Base-by-base conservation (phyloP, 257 asterid genomes). In the Solanum virginianum region DNA sequence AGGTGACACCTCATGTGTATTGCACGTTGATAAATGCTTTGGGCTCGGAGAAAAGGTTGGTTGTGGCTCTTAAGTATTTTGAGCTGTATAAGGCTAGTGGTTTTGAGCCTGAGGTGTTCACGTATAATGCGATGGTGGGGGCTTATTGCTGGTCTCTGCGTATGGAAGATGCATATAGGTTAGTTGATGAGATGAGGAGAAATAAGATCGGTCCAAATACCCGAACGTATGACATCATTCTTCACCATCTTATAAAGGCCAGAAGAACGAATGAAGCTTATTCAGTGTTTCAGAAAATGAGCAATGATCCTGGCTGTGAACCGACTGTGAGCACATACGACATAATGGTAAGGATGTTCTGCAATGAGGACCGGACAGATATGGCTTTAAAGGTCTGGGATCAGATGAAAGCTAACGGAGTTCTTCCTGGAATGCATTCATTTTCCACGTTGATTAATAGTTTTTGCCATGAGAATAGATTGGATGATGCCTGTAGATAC, bases 11-110 rank as follows among this genome's bases (percentile, higher is more conserved):
- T 88, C 99, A 94, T 84, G 89, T 94, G 13, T 96, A 93, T 72
- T 96, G 98, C 51, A 91, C 95, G 59, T 90, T 96, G 93, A 96
- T 96, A 92, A 93, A 89, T 68, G 92, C 93, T 80, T 89, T 96
- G 85, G 99, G 99, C 3, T 89, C 95, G 20, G 97, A 85, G 85
- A 96, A 86, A 86, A 90, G 92, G 86, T 80, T 96, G 81, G 54
- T 47, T 5, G 95, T 93, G 80, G 95, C 98, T 24, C 66, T 94
- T 13, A 59, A 90, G 89, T 96, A 94, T 79, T 94, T 91, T 74
- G 88, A 92, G 87, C 53, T 93, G 63, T 93, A 88, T 79, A 91
- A 90, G 90, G 80, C 80, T 60, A 84, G 96, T 49, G 87, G 89
- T 77, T 88, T 84, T 45, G 86, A 72, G 22, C 86, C 90, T 36